Base-by-base conservation (phyloP, 805 yeast genomes). In the Nakazawaea ishiwadae region DNA sequence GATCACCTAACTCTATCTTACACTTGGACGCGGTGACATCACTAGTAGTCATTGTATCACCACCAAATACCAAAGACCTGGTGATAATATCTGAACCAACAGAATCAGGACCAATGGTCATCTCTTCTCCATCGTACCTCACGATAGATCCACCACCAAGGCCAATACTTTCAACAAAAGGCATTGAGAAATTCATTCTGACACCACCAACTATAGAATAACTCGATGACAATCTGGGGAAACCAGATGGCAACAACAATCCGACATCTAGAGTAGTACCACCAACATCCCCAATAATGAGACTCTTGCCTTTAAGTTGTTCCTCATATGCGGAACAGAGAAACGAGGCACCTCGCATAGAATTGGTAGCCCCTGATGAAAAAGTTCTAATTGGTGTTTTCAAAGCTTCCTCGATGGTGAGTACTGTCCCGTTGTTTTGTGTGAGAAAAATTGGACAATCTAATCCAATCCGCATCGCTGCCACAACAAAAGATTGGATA, bases 241-340 rank as follows among this genome's bases (percentile, higher is more conserved):
- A 71, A 0, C 75, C 75, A 15, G 65, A 49, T 4, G 73, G 66
- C 7, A 71, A 51, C 21, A 71, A 47, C 27, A 68, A 44, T 6
- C 76, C 76, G 15, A 69, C 71, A 48, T 71, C 76, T 11, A 74
- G 55, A 4, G 77, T 71, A 9, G 77, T 71, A n/a, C 76, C 77
- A 14, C 77, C 77, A 31, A 71, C 65, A 50, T 71, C 77, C 27
- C 63, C 64, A n/a, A 71, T 72, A 35, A 68, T 50, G n/a, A 61
- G 53, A 29, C 50, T 47, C 29, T 51, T 46, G 14, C 58, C 61
- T 6, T 40, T 30, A n/a, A 44, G 33, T 20, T 49, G 44, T 3
- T 41, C 35, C 2, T 37, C 41, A 38, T 46, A 35, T 24, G 52
- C 37, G 38, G 58, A 34, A 42, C 70, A 64, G 11, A 71, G 51